Percentiles rank a stretch among this genome's conserved stretches.
Conservation (phyloP, 2,329 filamentous ascomycete genomes). For the Ceratocystis huliohia region DNA sequence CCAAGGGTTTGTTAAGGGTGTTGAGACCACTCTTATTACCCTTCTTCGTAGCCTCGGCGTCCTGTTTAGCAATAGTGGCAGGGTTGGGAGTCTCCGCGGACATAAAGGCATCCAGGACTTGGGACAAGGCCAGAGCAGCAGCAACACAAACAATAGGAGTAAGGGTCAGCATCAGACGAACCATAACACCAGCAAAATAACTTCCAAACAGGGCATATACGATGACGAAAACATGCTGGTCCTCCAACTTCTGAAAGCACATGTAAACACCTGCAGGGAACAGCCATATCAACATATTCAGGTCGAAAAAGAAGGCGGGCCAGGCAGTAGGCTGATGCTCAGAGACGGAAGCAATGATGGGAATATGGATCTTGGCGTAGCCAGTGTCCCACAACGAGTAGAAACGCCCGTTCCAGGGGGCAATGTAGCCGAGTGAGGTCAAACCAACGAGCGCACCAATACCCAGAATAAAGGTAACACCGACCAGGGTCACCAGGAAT, state of each 20-base stretch:
- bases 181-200: slow-evolving; percentile 99
- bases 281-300: slow-evolving; percentile 97
- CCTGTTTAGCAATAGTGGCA: slow-evolving; percentile 34
- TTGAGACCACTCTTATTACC: slow-evolving; percentile 45
- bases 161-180: slow-evolving; percentile 92
- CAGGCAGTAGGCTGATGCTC: slow-evolving; percentile 98
- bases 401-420: slow-evolving; percentile 95
- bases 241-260: slow-evolving; percentile 84
- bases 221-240: slow-evolving; percentile 96
- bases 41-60: slow-evolving; percentile 46
- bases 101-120: slow-evolving; percentile 79
- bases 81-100: slow-evolving; percentile 47
- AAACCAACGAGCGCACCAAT: slow-evolving; percentile 69
- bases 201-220: slow-evolving; percentile 94
- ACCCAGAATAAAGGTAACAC: slow-evolving; percentile 60
- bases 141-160: slow-evolving; percentile 94
- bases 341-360: slow-evolving; percentile 98
- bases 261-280: slow-evolving; percentile 98
- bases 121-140: slow-evolving; percentile 75
- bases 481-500: slow-evolving; percentile 63
- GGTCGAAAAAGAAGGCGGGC: slow-evolving; percentile 98
- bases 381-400: slow-evolving; percentile 98
- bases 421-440: slow-evolving; percentile 80
- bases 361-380: slow-evolving; percentile 98
- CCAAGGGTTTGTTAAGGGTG: slow-evolving; percentile 55